Conservation (phyloP, 2,329 filamentous ascomycete genomes). For the Boeremia exigua region DNA sequence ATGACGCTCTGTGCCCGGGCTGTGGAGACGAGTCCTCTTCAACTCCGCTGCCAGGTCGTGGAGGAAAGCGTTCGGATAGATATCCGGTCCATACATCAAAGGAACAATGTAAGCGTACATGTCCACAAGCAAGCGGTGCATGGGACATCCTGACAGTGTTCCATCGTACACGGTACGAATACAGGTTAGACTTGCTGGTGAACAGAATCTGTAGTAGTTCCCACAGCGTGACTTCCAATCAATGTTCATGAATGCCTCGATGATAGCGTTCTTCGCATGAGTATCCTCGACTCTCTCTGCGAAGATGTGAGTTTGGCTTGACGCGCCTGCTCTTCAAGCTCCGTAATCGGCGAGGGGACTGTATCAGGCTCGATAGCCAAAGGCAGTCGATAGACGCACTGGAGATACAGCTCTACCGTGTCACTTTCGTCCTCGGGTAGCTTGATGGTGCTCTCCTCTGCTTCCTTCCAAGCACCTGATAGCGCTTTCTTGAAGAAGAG, state of each 20-base stretch:
- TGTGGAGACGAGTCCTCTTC: too few species aligned
- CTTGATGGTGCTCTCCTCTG: neutral
- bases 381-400: constrained; percentile 4
- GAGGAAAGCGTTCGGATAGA: too few species aligned
- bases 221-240: neutral
- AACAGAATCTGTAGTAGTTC: neutral
- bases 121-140: neutral
- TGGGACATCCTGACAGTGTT: neutral
- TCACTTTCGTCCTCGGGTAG: constrained; percentile 8
- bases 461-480: constrained; percentile 12
- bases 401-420: constrained; percentile 4
- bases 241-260: neutral
- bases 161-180: neutral
- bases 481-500: constrained; percentile 12
- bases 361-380: neutral
- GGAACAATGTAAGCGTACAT: neutral
- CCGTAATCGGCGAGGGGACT: neutral
- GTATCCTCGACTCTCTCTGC: constrained; percentile 22
- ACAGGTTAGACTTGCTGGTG: too few species aligned
- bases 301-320: constrained; percentile 15
- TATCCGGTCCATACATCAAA: too few species aligned
- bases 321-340: neutral
- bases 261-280: neutral
- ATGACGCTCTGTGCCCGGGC: too few species aligned
- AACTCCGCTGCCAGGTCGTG: neutral